phyloP scores from a whole-genome alignment of 2,329 filamentous ascomycete genomes.

The Calycina herbarum region DNA sequence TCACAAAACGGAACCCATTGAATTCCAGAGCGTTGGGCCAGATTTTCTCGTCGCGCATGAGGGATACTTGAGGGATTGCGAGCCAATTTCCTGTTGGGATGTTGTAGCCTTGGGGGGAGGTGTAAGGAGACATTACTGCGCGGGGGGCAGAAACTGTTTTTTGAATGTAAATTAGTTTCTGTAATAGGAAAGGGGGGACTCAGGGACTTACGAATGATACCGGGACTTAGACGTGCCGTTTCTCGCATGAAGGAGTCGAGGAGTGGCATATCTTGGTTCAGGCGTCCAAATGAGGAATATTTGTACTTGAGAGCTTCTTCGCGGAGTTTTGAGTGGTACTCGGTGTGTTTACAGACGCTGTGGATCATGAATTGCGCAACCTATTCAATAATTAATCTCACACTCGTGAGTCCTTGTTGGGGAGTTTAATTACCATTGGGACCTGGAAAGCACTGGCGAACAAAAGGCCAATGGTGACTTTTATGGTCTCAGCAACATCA shows the following conservation, averaged over 20 bases:
- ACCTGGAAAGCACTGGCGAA: constrained; percentile 2
- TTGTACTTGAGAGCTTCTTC: constrained; percentile 5
- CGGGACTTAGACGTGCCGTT: neutral
- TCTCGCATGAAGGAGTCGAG: constrained; percentile 1
- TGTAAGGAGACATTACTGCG: neutral
- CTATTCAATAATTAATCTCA: neutral
- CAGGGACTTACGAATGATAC: neutral
- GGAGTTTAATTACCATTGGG: neutral
- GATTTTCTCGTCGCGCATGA: neutral
- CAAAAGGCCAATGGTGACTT: neutral
- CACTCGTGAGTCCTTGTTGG: too few relatives aligned
- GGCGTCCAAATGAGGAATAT: neutral
- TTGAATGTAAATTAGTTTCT: neutral
- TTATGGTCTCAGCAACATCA: constrained; percentile 2
- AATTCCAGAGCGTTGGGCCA: neutral
- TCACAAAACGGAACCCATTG: neutral
- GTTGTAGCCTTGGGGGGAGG: neutral
- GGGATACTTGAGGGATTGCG: neutral
- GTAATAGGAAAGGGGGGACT: neutral
- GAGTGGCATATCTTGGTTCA: constrained; percentile 6
- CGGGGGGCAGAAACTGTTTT: neutral
- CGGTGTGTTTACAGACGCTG: neutral
- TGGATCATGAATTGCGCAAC: neutral
- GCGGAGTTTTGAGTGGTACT: neutral
- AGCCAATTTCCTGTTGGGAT: constrained; percentile 1